These are phyloP conservation scores for Oryza longistaminata DNA, from an alignment of 176 grass and related monocot species.

Conservation along the genomic window DNA sequence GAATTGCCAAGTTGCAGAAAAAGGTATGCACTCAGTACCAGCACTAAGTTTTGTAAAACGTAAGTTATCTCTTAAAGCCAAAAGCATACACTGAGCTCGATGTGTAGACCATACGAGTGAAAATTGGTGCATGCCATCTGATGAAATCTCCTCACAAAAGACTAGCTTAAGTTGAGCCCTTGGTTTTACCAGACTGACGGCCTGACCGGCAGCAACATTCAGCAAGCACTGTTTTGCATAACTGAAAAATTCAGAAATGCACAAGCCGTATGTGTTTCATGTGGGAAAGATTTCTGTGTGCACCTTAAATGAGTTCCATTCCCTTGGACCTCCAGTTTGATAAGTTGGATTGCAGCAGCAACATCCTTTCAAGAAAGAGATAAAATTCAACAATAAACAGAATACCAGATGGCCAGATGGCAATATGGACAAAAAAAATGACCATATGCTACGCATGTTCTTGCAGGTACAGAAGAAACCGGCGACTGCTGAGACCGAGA, in stretches of 20 bases:
- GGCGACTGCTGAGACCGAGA: background rate
- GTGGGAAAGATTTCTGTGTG: background rate
- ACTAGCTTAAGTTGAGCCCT: background rate
- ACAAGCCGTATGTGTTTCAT: background rate
- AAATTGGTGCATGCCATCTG: background rate
- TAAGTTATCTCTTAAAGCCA: background rate
- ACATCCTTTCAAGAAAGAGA: background rate
- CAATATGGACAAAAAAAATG: too few species aligned
- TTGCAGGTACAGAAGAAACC: background rate
- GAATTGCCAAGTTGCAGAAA: background rate
- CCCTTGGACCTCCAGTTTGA: background rate
- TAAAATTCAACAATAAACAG: background rate
- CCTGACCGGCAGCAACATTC: background rate
- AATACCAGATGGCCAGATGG: too few species aligned
- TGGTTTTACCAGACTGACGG: background rate
- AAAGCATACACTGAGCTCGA: background rate
- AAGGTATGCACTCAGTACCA: slow-evolving; percentile 7
- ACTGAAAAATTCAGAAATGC: background rate
- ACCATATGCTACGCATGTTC: too few species aligned
- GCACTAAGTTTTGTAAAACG: background rate
- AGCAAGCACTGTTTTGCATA: background rate
- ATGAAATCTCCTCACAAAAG: background rate
- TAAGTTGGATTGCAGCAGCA: background rate
- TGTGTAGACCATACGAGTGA: background rate
- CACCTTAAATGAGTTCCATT: background rate